Base-by-base conservation (phyloP, 2,329 filamentous ascomycete genomes). In the Sporothrix humicola region DNA sequence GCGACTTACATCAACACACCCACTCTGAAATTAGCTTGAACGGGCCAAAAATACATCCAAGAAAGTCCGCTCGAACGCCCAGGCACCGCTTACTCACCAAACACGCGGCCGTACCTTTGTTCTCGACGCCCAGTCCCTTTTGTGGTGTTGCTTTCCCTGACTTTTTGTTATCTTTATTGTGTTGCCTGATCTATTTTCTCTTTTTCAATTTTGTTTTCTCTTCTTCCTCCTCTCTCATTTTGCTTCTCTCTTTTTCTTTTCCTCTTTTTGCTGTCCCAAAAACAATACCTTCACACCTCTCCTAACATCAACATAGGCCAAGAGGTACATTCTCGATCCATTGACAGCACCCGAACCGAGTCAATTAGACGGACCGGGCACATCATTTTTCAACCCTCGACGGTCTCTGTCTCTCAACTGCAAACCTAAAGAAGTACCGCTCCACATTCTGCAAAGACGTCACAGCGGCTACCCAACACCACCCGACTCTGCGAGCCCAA, bases 321-420 rank as follows among this genome's bases (percentile, higher is more conserved):
- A 86, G 71, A 87, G 88, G 78, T 90, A 91, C 79, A 84, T 94
- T 61, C 87, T 93, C 76, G 90, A 92, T 77, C 92, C 92, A 76
- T 83, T 94, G 75, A 89, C 85, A 77, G 90, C 86, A 26, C 90
- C 90, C 10, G 89, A 92, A 75, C 91, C 91, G 15, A 88, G 85
- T 74, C 87, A 91, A 75, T 89, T 92, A 79, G 91, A 89, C 66
- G 90, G 91, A 8, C 87, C 87, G n/a, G 88, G 88, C 74, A 84
- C 85, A 3, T 88, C 88, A 75, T 87, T 89, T 78, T 81, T 84
- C 84, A 81, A 79, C 71, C 75, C 77, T 72, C 78, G 76, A 20
- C 79, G 77, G 66, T 75, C 77, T 54, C 69, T 75, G 2, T 76
- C 78, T 4, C 23, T 76, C 48, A 74, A 76, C 17, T 73, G 44